Evolutionary conservation across 768 basidiomycete genomes (phyloP), one percentile per base, ranked within the genome.

Genomic region (Pulveroboletus frians): DNA sequence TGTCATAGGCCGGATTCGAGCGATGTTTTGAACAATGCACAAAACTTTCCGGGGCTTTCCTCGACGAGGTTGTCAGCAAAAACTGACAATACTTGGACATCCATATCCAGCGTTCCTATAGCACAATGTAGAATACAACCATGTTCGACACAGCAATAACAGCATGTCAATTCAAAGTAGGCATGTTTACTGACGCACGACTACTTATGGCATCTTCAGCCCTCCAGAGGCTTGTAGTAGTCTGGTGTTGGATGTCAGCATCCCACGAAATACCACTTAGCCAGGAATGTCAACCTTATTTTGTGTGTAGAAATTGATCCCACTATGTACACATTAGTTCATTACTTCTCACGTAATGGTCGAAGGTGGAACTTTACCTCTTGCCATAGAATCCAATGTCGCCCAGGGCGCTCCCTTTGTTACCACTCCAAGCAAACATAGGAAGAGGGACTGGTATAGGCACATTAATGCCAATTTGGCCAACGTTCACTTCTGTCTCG

Each of bases 351-450:
- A 29, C 18, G 15, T n/a, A 17, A 29, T 39, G 20, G 30, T 26
- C 17, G 36, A 13, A 9, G 37, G 49, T 1, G 14, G 29, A 34
- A 55, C 73, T 52, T 26, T 54, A 84, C 86, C 84, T 80, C 68
- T 87, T 88, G 26, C 94, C 94, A 58, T 96, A 96, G 73, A 96
- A 94, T 5, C 85, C 84, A 39, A 92, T 80, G 62, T 94, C 90
- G 20, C 92, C 92, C 47, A 93, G 70, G 59, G 81, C 81, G 59
- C 87, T 90, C 35, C 73, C 84, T 76, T 93, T 95, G 73, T 93
- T 95, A 23, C 96, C 95, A 59, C 88, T 92, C 92, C 92, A 95
- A 26, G 91, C 81, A 73, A 96, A 97, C 89, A 96, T 94, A 14
- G 88, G 87, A 27, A 87, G 71, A 39, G 95, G 95, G 5, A 99